Percentiles rank a stretch among this genome's conserved stretches.
phyloP scores from a whole-genome alignment of 1,139 yeast genomes.

The Neolecta irregularis region DNA sequence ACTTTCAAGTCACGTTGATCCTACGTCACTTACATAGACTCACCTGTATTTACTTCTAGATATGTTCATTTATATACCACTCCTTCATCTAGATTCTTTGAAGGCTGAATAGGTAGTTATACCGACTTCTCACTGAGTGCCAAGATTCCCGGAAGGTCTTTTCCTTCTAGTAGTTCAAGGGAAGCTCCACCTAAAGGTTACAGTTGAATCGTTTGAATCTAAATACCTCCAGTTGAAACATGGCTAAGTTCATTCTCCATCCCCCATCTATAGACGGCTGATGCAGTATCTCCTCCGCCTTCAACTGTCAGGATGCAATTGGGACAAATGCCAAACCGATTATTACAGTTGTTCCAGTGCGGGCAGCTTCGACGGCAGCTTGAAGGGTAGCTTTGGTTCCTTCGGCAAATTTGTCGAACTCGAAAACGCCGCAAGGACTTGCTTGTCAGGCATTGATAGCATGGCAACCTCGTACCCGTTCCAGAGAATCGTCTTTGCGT shows the following conservation, averaged over 20 bases:
- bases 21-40: too few species aligned
- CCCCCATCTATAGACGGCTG: conserved; percentile 94
- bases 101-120: background rate
- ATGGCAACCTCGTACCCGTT: conserved; percentile 38
- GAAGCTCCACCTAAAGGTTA: conserved; percentile 99
- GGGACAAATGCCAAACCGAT: conserved; percentile 30
- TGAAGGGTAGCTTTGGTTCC: conserved; percentile 85
- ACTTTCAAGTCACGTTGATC: too few species aligned
- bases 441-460: background rate
- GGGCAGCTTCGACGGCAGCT: conserved; percentile 72
- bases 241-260: conserved; percentile 89
- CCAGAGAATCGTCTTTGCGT: conserved; percentile 96
- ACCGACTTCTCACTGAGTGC: conserved; percentile 59
- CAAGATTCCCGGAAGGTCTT: conserved; percentile 90
- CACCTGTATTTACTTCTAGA: too few species aligned
- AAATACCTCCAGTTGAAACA: conserved; percentile 97
- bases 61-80: too few species aligned
- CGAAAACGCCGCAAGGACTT: conserved; percentile 91
- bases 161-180: conserved; percentile 92
- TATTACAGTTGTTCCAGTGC: conserved; percentile 77
- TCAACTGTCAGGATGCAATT: background rate
- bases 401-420: conserved; percentile 72
- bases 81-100: too few species aligned
- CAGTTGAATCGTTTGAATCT: too few species aligned
- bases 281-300: conserved; percentile 4